These are phyloP conservation scores for Flaveria linearis DNA, from an alignment of 129 eudicot genomes.

Conservation along the genomic window DNA sequence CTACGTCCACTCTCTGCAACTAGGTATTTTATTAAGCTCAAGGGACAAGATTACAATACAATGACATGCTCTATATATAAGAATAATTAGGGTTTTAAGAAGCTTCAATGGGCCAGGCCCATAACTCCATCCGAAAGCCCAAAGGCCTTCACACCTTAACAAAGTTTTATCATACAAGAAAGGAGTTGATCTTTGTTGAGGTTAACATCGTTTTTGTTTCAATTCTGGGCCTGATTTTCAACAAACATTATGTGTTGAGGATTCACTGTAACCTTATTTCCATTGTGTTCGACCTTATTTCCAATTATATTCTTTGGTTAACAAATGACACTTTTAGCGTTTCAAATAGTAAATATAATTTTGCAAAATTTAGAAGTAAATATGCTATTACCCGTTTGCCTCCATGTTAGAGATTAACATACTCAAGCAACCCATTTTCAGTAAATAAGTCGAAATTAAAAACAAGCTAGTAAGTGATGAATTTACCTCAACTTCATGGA, in stretches of 20 bases:
- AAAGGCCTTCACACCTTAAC: no score
- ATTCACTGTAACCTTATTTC: background rate
- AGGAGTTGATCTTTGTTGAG: no score
- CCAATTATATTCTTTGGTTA: background rate
- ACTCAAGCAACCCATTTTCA: background rate
- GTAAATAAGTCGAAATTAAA: slow-evolving; percentile 1
- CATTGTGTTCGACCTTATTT: background rate
- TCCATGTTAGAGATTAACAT: background rate
- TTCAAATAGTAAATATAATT: background rate
- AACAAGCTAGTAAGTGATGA: background rate
- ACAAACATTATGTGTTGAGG: background rate
- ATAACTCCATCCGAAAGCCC: no score
- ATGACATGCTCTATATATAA: no score
- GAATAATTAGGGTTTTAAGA: no score
- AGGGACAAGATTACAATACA: no score
- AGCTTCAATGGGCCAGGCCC: no score
- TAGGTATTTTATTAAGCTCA: no score
- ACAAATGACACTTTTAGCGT: background rate
- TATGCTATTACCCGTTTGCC: background rate
- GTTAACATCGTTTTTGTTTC: no score
- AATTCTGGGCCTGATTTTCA: no score
- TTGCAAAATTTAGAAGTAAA: background rate
- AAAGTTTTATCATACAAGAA: background rate
- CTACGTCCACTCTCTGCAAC: no score
- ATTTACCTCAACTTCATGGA: slow-evolving; percentile 74